These are phyloP conservation scores for Coelastrella sp. DNA, from an alignment of 139 green algal species.

Conservation along the genomic window DNA sequence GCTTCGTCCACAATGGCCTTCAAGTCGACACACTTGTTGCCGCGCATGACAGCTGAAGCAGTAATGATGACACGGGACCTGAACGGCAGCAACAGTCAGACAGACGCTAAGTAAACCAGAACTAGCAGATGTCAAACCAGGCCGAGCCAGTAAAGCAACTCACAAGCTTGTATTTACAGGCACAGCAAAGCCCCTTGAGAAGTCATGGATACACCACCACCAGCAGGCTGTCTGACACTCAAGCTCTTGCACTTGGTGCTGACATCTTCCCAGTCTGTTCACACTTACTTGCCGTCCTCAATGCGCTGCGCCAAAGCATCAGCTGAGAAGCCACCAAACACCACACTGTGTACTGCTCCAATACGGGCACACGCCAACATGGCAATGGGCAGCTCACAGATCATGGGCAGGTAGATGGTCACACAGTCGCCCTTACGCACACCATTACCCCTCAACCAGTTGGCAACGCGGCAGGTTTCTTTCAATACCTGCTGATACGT, in stretches of 20 bases:
- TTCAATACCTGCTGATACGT: conserved; percentile 85
- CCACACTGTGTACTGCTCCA: conserved; percentile 94
- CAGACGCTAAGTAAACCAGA: neutral
- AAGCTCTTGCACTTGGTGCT: no score
- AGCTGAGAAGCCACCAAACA: conserved; percentile 97
- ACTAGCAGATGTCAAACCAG: neutral
- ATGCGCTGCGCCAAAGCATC: conserved; percentile 81
- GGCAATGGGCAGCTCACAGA: conserved; percentile 89
- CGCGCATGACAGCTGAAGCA: conserved; percentile 81
- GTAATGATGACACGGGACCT: conserved; percentile 76
- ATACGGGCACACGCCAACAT: conserved; percentile 97
- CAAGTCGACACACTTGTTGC: conserved; percentile 86
- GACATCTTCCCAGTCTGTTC: no score
- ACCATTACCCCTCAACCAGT: conserved; percentile 87
- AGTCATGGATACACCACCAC: no score
- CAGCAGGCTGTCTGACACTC: no score
- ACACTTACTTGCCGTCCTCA: conserved; percentile 51
- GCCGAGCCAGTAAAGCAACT: no score
- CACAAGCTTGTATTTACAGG: no score
- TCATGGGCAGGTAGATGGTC: conserved; percentile 98
- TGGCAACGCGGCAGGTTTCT: conserved; percentile 84
- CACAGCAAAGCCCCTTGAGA: no score
- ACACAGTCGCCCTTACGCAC: conserved; percentile 90
- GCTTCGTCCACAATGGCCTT: conserved; percentile 91
- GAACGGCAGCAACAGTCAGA: neutral